These are phyloP conservation scores for Spinacia oleracea DNA, from an alignment of 179 eudicot species.

Conservation along the genomic window DNA sequence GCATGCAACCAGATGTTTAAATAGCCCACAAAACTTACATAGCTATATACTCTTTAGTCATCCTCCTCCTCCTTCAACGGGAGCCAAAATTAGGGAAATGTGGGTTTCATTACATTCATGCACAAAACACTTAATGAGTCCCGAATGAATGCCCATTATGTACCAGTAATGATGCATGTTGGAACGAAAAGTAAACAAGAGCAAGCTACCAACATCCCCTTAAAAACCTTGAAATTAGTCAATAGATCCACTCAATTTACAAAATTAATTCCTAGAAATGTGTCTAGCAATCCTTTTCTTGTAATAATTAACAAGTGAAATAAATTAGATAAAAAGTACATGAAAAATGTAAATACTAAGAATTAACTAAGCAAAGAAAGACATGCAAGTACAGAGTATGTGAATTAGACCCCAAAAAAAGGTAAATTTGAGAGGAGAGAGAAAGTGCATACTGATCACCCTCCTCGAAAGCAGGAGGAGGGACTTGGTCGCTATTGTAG, in stretches of 20 bases:
- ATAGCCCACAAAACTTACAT: no score
- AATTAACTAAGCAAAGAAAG: background rate
- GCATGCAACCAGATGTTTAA: no score
- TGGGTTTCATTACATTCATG: no score
- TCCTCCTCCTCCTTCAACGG: no score
- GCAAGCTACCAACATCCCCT: background rate
- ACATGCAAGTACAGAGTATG: background rate
- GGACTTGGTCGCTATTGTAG: slow-evolving; percentile 67
- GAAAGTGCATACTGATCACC: slow-evolving; percentile 60
- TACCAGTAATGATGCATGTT: no score
- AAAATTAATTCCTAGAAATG: background rate
- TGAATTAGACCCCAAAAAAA: background rate
- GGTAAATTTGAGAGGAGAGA: background rate
- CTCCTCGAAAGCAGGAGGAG: slow-evolving; percentile 84
- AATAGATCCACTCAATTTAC: background rate
- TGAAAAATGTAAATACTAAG: background rate
- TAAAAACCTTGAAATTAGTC: background rate
- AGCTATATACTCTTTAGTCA: no score
- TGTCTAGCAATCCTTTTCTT: background rate
- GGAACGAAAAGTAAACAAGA: background rate
- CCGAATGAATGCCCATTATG: no score
- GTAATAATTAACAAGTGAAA: background rate
- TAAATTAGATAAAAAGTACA: background rate
- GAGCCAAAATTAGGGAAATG: no score
- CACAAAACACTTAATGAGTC: no score